phyloP scores from a whole-genome alignment of 75 land plant species.

The Ceratopteris richardii region DNA sequence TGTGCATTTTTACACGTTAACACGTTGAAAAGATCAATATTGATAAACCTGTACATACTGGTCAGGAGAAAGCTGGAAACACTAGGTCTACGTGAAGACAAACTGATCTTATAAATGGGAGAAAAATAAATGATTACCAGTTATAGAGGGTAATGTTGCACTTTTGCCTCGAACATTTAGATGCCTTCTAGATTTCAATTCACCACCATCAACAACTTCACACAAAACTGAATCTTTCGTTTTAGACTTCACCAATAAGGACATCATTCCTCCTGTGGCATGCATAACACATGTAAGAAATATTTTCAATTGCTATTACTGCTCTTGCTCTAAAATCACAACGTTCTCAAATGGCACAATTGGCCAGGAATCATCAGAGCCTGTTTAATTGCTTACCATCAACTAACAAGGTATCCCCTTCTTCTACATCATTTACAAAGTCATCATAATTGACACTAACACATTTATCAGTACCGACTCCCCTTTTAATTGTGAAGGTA shows the following conservation, averaged over 20 bases:
- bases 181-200: constrained; percentile 86
- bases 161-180: constrained; percentile 95
- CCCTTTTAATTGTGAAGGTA: constrained; percentile 88
- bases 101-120: too few relatives aligned
- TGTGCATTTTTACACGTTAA: too few relatives aligned
- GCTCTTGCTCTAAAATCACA: neutral
- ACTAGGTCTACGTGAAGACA: too few relatives aligned
- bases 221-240: constrained; percentile 77
- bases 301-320: too few relatives aligned
- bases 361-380: too few relatives aligned
- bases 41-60: too few relatives aligned
- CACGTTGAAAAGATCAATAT: too few relatives aligned
- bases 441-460: constrained; percentile 98
- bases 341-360: neutral
- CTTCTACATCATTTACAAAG: constrained; percentile 91
- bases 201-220: constrained; percentile 93
- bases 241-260: constrained; percentile 73
- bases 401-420: constrained; percentile 88
- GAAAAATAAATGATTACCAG: constrained; percentile 42
- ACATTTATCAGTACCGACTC: constrained; percentile 76
- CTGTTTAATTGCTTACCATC: constrained; percentile 70
- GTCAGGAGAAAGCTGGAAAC: too few relatives aligned
- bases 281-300: too few relatives aligned
- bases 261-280: constrained; percentile 95
- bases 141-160: constrained; percentile 90